Conservation (phyloP, 2,329 filamentous ascomycete genomes). For the Neofusicoccum ribis region DNA sequence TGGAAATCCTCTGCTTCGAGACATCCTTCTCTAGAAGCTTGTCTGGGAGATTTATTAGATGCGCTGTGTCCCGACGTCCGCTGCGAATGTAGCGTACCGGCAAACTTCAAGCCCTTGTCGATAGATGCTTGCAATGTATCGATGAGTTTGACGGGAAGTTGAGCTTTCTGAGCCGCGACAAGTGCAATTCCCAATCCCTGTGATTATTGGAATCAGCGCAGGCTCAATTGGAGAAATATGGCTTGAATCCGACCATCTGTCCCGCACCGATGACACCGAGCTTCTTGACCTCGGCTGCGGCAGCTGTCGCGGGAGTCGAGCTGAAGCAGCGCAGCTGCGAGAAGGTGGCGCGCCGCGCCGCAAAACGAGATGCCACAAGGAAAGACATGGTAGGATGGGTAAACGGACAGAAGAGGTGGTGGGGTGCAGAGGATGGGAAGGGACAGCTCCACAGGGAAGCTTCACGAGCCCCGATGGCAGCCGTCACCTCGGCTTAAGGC, state of each 20-base stretch:
- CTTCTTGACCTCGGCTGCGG: conserved; percentile 74
- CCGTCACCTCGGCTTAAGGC: conserved; percentile 16
- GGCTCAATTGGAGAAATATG: background rate
- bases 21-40: conserved; percentile 94
- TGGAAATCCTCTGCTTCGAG: conserved; percentile 78
- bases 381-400: conserved; percentile 31
- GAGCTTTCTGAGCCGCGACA: conserved; percentile 82
- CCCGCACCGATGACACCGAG: conserved; percentile 92
- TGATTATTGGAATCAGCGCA: conserved; percentile 26
- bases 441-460: conserved; percentile 2
- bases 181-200: conserved; percentile 95
- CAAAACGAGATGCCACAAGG: conserved; percentile 32
- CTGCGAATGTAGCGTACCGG: conserved; percentile 56
- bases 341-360: conserved; percentile 26
- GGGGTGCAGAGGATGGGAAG: background rate
- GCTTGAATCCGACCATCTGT: conserved; percentile 72
- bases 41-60: conserved; percentile 53
- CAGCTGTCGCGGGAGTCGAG: conserved; percentile 59
- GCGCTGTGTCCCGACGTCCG: background rate
- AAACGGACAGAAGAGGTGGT: background rate
- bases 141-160: conserved; percentile 80
- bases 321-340: conserved; percentile 61
- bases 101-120: conserved; percentile 87
- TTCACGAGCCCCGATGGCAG: conserved; percentile 12
- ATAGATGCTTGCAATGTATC: conserved; percentile 82